Evolutionary conservation across 306 rosid species (phyloP), one percentile per base, ranked within the genome.

Genomic region (Pyrus pyrifolia): DNA sequence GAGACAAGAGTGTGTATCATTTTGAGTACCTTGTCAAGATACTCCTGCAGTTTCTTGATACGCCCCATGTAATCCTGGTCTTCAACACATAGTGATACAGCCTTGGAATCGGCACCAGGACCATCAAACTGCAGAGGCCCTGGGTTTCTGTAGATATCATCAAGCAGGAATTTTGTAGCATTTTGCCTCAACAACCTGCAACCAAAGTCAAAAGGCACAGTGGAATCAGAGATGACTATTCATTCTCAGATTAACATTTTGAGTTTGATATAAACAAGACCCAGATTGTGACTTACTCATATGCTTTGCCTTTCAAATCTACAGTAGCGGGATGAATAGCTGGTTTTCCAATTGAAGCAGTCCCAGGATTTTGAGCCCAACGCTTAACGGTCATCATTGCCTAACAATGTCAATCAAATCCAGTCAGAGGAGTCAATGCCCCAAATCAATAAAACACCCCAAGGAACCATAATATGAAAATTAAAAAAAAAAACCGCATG

Each of bases 31-130:
- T 89, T 85, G 73, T 92, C 98, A 65, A 95, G 97, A 83, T 95
- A 90, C 76, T 85, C 91, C 79, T 95, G 98, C 77, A 95, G 89
- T 74, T 91, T 82, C 91, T 95, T 95, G 51, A 95, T 95, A 73
- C 99, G 97, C 70, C 99, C 99, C 99, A 95, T 95, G 84, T 95
- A 95, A 80, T 95, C 99, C 82, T 85, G 95, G 76, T 95, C 99
- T 83, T 95, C 99, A 49, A 95, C 96, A 67, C 93, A 88, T 8
- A 95, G 88, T 27, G 88, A 81, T 29, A 89, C 67, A 25, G 91
- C 86, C 84, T 89, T 95, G n/a, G 96, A 87, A 86, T 95, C 97
- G 3, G 96, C 86, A 40, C 99, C 99, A 73, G 98, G 93, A 78
- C 99, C 99, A 44, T 92, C 99, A 79, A 91, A 96, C 87, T 92